These are phyloP conservation scores for Camellia oleifera DNA, from an alignment of 179 eudicot species.

Conservation along the genomic window DNA sequence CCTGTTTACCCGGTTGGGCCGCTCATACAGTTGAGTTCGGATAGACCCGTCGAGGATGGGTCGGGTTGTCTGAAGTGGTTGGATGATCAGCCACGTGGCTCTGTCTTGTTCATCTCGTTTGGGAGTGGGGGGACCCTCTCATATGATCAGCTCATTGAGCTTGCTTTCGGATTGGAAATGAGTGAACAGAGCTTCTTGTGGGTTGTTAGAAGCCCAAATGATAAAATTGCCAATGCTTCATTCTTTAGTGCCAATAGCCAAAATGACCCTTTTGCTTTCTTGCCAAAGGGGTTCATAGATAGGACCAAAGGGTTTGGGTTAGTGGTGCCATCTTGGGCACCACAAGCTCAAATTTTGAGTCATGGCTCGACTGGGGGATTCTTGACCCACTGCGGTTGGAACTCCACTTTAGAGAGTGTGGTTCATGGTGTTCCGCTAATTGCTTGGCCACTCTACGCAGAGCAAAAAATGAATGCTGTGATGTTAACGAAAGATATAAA, in stretches of 20 bases:
- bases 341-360: conserved; percentile 37
- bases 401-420: conserved; percentile 46
- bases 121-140: conserved; percentile 70
- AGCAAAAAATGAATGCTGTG: conserved; percentile 66
- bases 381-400: conserved; percentile 61
- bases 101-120: conserved; percentile 49
- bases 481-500: conserved; percentile 45
- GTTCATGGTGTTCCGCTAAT: conserved; percentile 63
- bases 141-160: conserved; percentile 35
- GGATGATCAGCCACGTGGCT: conserved; percentile 50
- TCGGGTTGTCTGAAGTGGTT: conserved; percentile 44
- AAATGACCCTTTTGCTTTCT: conserved; percentile 35
- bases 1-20: conserved; percentile 71
- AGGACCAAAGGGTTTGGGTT: conserved; percentile 45
- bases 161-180: conserved; percentile 61
- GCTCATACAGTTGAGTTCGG: conserved; percentile 28
- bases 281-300: conserved; percentile 56
- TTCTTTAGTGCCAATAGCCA: conserved; percentile 22
- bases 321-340: conserved; percentile 47
- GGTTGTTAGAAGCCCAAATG: conserved; percentile 48
- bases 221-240: conserved; percentile 23
- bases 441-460: conserved; percentile 84
- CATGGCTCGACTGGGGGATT: conserved; percentile 53
- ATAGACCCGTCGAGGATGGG: conserved; percentile 16
- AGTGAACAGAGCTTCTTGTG: conserved; percentile 52